A percentile compares a stretch with the other conserved stretches of the same genome.
phyloP scores from a whole-genome alignment of 805 yeast species.

The Candida hispaniensis region DNA sequence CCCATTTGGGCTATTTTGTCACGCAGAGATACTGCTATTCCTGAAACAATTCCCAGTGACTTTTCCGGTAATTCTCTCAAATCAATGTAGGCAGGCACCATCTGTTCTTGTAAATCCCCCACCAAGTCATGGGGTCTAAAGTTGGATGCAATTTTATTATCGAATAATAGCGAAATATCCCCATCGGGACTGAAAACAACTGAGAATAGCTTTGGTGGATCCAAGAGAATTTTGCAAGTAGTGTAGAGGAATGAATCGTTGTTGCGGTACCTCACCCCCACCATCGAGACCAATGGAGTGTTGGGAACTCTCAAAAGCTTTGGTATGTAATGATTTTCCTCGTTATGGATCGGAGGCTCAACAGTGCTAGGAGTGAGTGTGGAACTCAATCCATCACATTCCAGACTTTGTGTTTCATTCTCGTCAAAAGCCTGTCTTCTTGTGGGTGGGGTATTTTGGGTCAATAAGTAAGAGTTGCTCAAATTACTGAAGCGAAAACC shows the following conservation, averaged over 20 bases:
- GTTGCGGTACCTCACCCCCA: constrained; percentile 47
- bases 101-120: constrained; percentile 47
- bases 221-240: constrained; percentile 32
- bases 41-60: constrained; percentile 57
- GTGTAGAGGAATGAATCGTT: constrained; percentile 27
- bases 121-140: constrained; percentile 43
- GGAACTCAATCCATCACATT: constrained; percentile 4
- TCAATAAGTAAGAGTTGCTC: constrained; percentile 34
- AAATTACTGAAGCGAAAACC: constrained; percentile 38
- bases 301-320: no score
- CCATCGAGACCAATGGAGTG: constrained; percentile 40
- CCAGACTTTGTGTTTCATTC: neutral
- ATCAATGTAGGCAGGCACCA: constrained; percentile 48
- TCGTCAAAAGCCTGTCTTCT: constrained; percentile 1
- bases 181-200: constrained; percentile 22
- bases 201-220: constrained; percentile 25
- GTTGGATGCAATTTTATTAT: constrained; percentile 20
- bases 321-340: no score
- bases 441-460: constrained; percentile 11
- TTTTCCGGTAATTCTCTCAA: constrained; percentile 45
- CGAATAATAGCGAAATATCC: constrained; percentile 26
- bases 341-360: no score
- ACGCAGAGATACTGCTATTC: constrained; percentile 43
- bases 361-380: constrained; percentile 19
- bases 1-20: constrained; percentile 38